Evolutionary conservation across 164 flowering plant species (phyloP).

Genomic region (Magnolia sinica): DNA sequence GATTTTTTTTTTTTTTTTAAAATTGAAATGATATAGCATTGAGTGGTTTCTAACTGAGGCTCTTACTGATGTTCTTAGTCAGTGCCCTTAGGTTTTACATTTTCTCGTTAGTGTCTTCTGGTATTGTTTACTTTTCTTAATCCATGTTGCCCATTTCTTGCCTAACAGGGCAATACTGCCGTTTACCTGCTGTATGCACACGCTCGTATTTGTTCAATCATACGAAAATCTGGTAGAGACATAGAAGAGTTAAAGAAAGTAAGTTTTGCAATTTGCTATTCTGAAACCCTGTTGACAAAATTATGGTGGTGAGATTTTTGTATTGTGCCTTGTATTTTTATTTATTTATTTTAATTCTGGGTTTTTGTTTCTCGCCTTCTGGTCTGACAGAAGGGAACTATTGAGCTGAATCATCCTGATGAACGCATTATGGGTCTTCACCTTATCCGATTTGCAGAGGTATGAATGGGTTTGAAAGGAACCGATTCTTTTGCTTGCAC

Average conservation of each 20-base stretch:
- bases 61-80: not conserved
- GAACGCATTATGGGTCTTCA: constrained; percentile 86
- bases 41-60: not conserved
- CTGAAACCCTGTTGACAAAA: not conserved
- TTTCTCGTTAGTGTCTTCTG: not conserved
- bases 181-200: constrained; percentile 94
- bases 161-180: constrained; percentile 92
- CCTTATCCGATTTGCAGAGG: constrained; percentile 90
- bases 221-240: constrained; percentile 88
- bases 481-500: not conserved
- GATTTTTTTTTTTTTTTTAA: no score
- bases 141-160: not conserved
- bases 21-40: not conserved
- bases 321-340: not conserved
- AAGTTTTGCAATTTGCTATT: constrained; percentile 18
- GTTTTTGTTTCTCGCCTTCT: constrained; percentile 6
- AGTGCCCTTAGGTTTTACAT: not conserved
- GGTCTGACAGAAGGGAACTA: constrained; percentile 48
- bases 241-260: constrained; percentile 77
- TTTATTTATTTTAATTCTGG: not conserved
- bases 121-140: not conserved
- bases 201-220: constrained; percentile 96
- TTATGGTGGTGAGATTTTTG: not conserved
- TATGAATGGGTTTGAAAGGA: constrained; percentile 15
- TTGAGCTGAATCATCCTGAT: constrained; percentile 57